Conservation (phyloP, 768 basidiomycete genomes). For the Holtermanniella nyarrowii region DNA sequence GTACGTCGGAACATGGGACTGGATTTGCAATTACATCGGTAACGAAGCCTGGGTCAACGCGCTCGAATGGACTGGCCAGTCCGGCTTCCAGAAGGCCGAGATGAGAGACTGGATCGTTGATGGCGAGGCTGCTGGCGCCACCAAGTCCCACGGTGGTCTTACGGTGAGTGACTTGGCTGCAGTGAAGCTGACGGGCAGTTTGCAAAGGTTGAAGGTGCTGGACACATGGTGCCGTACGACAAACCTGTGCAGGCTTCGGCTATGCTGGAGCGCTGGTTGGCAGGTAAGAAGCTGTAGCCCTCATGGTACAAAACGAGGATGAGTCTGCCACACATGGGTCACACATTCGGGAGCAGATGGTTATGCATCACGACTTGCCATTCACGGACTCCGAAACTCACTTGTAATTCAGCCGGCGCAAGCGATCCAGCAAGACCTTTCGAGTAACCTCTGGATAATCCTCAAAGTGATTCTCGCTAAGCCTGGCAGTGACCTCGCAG, state of each 20-base stretch:
- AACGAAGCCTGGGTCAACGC: slow-evolving; percentile 67
- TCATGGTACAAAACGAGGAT: no score
- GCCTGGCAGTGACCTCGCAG: no score
- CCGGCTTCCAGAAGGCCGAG: slow-evolving; percentile 45
- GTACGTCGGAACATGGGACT: slow-evolving; percentile 22
- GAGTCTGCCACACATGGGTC: no score
- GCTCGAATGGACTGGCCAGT: slow-evolving; percentile 60
- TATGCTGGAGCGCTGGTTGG: slow-evolving; percentile 60
- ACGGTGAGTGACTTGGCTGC: slow-evolving; percentile 41
- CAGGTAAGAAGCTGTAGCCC: slow-evolving; percentile 14
- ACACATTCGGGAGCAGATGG: no score
- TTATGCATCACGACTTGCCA: no score
- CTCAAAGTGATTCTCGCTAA: no score
- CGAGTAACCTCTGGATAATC: no score
- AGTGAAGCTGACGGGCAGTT: slow-evolving; percentile 10
- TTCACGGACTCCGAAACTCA: slow-evolving; percentile 6
- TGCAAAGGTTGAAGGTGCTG: slow-evolving; percentile 48
- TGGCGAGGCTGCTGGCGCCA: slow-evolving; percentile 50
- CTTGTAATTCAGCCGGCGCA: no score
- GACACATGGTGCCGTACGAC: slow-evolving; percentile 70
- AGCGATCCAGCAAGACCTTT: no score
- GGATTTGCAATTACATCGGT: slow-evolving; percentile 60
- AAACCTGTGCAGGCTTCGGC: slow-evolving; percentile 55
- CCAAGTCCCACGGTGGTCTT: slow-evolving; percentile 50
- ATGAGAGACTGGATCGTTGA: slow-evolving; percentile 53